Base-by-base conservation (phyloP, 2,329 filamentous ascomycete genomes). In the Claviceps paspali region DNA sequence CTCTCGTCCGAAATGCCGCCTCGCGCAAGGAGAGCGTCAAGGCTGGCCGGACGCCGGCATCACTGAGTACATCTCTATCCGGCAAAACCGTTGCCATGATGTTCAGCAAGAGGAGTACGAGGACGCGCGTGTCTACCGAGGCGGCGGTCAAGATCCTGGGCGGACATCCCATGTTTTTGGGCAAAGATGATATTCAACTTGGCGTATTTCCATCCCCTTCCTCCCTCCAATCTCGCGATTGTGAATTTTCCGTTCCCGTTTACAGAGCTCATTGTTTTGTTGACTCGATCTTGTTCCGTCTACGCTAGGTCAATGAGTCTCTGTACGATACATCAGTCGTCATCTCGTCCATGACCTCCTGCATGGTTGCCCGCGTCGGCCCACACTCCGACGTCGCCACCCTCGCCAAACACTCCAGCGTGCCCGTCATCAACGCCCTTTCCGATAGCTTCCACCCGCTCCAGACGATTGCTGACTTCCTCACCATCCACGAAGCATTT, bases 51-150 rank as follows among this genome's bases (percentile, higher is more conserved):
- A 43, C 49, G 14, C 74, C 80, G 3, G 56, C 63, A 35, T 62
- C 67, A 30, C 63, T 92, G 38, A 63, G 69, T 38, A 67, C 69
- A 29, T 65, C 73, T 9, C 63, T 98, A 44, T 61, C 71, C 1
- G 82, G 84, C 36, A 76, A 84, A 59, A 87, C 86, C 0, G 74
- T 98, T 23, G 88, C 91, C 47, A 81, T 98, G 77, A 84, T 92
- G 69, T 98, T 98, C 67, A 92, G 73, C 69, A 98, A 98, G 65
- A 78, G 87, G 47, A 92, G 82, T 50, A 98, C 91, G 10, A 76
- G 91, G 42, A 98, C 91, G 10, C 78, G 91, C 43, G 79, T 98
- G 23, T 94, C 86, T 2, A 95, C 87, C 2, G 91, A 98, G 65
- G 81, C 81, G 6, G 91, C 91, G 10, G 78, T 95, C 27, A 74